These are phyloP conservation scores for Phenoliferia sp. DNA, from an alignment of 1,284 basidiomycete species.

Conservation along the genomic window DNA sequence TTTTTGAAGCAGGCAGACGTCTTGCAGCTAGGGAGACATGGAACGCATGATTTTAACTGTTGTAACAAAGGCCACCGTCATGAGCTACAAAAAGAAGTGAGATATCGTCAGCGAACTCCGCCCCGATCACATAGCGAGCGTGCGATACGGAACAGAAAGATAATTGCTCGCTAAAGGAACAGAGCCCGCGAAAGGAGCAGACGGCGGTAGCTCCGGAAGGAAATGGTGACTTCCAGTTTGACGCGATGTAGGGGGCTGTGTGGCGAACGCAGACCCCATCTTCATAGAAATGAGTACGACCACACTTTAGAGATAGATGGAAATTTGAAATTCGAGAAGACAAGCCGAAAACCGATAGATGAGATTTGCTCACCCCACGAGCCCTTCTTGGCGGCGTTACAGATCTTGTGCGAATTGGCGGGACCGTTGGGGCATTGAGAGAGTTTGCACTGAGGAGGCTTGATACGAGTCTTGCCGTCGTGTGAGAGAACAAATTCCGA, in stretches of 20 bases:
- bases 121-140: background rate
- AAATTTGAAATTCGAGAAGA: background rate
- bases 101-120: background rate
- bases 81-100: background rate
- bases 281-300: background rate
- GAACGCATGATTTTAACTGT: background rate
- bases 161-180: background rate
- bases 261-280: background rate
- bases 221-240: background rate
- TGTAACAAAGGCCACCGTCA: background rate
- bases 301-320: background rate
- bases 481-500: background rate
- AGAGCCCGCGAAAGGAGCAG: background rate
- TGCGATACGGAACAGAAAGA: background rate
- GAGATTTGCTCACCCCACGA: background rate
- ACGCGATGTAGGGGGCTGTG: background rate
- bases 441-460: background rate
- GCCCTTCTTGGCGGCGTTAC: background rate
- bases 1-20: background rate
- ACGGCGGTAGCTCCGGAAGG: background rate
- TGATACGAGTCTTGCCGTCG: background rate
- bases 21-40: background rate
- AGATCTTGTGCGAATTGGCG: background rate
- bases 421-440: background rate
- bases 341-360: background rate